These are phyloP conservation scores for Mycena citricolor DNA, from an alignment of 1,284 basidiomycete genomes.

Conservation along the genomic window DNA sequence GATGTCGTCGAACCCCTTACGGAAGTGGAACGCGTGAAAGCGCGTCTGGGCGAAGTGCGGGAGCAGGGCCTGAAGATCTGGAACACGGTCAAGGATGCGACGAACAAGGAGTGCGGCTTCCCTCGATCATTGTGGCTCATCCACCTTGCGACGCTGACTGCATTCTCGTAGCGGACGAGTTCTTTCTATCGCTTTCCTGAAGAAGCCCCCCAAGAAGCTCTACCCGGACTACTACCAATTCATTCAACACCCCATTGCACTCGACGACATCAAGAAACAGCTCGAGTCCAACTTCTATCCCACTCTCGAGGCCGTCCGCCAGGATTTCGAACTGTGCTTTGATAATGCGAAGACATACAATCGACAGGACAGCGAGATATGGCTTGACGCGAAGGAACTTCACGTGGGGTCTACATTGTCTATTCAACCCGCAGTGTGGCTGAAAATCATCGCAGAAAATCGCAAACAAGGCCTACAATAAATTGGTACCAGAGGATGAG, in stretches of 20 bases:
- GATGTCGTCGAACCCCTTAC: constrained; percentile 26
- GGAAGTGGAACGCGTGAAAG: constrained; percentile 27
- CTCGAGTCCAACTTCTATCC: constrained; percentile 67
- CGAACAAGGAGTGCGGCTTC: constrained; percentile 68
- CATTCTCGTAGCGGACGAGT: constrained; percentile 55
- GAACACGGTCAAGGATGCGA: constrained; percentile 74
- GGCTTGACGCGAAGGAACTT: constrained; percentile 75
- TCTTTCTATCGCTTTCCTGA: constrained; percentile 73
- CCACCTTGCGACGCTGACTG: constrained; percentile 34
- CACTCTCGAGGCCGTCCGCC: constrained; percentile 69
- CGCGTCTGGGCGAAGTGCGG: constrained; percentile 42
- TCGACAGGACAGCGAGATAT: constrained; percentile 82
- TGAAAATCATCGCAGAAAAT: constrained; percentile 54
- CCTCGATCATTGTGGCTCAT: constrained; percentile 36
- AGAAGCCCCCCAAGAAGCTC: constrained; percentile 71
- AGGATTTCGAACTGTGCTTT: constrained; percentile 86
- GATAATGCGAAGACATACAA: constrained; percentile 91
- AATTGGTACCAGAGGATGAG: constrained; percentile 50
- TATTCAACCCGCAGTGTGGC: constrained; percentile 35
- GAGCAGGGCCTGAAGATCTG: constrained; percentile 67
- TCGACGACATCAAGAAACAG: constrained; percentile 84
- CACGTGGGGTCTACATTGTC: constrained; percentile 46
- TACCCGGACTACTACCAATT: constrained; percentile 90
- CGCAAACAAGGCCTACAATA: constrained; percentile 60
- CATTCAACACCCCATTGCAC: constrained; percentile 77